These are phyloP conservation scores for Naganishia friedmannii DNA, from an alignment of 768 basidiomycete species.

Conservation along the genomic window DNA sequence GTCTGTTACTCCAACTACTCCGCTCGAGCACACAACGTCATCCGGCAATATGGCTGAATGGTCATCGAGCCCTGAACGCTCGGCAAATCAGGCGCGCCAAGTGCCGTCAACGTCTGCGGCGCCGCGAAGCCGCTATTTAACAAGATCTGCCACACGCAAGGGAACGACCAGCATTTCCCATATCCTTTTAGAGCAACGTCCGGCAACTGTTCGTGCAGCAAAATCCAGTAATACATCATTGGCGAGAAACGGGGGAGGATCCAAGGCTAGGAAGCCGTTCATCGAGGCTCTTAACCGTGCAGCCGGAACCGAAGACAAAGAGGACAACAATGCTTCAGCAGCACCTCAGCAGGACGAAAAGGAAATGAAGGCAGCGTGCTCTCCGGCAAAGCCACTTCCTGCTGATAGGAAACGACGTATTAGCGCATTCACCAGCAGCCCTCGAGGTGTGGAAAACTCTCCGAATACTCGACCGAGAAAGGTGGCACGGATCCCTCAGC, in stretches of 20 bases:
- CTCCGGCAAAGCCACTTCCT: not conserved
- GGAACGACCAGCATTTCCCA: slow-evolving; percentile 14
- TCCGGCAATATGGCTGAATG: not conserved
- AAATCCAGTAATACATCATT: not conserved
- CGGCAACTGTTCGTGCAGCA: not conserved
- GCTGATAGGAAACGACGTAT: slow-evolving; percentile 7
- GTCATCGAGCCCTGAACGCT: not conserved
- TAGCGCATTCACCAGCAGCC: not conserved
- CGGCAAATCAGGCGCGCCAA: not conserved
- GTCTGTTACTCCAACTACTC: not conserved
- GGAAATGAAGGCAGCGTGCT: not conserved
- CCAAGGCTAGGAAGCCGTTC: not conserved
- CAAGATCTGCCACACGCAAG: slow-evolving; percentile 12
- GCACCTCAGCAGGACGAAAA: not conserved
- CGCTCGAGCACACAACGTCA: not conserved
- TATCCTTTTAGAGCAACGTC: not conserved
- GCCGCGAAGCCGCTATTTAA: slow-evolving; percentile 7
- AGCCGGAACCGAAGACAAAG: not conserved
- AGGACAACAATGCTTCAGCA: not conserved
- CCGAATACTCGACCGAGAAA: slow-evolving; percentile 18
- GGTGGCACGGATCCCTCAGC: slow-evolving; percentile 5
- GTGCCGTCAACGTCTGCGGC: not conserved
- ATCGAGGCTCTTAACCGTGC: slow-evolving; percentile 18
- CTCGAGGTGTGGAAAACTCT: slow-evolving; percentile 9
- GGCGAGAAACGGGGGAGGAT: not conserved